Evolutionary conservation across 345 rosid species (phyloP), one percentile per base, ranked within the genome.

Genomic region (Barbarea vulgaris): DNA sequence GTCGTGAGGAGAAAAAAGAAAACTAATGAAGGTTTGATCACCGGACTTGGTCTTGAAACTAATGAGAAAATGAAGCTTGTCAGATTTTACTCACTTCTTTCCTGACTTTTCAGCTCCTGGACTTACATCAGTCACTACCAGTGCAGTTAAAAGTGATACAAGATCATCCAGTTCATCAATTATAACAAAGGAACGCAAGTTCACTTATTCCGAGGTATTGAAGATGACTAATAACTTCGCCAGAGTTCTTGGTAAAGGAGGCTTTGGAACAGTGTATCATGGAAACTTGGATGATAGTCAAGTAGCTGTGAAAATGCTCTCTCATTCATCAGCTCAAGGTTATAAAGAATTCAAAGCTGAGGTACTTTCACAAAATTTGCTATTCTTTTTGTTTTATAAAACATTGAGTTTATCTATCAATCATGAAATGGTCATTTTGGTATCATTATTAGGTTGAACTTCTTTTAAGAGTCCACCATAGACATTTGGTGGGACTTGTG

Each of bases 401-500:
- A n/a, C n/a, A n/a, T n/a, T n/a, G n/a, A n/a, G n/a, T n/a, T n/a
- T n/a, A n/a, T n/a, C n/a, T n/a, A n/a, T n/a, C n/a, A n/a, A n/a
- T 28, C 33, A 30, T 30, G 33, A 4, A 30, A 30, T 30, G 33
- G 7, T 30, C 33, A 30, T 30, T 30, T 30, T 5, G 33, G 0
- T 30, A 30, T 73, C 11, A 55, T 69, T 3, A 1, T 30, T 0
- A 59, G 80, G 82, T 71, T 0, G 79, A 62, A 1, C 78, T 81
- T n/a, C 79, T 77, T 19, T 48, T 67, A 44, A 63, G 76, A 77
- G 77, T 77, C 24, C 84, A 83, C 24, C 84, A 83, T 24, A 78
- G 75, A 65, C 81, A 81, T 59, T 67, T 83, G 67, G 85, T 80
- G 22, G 72, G 84, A 22, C 81, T 87, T 25, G 68, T 80, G 4